A percentile compares a stretch with the other conserved stretches of the same genome.
Conservation (phyloP, 176 grass and related monocot genomes). For the Pontederia crassipes region DNA sequence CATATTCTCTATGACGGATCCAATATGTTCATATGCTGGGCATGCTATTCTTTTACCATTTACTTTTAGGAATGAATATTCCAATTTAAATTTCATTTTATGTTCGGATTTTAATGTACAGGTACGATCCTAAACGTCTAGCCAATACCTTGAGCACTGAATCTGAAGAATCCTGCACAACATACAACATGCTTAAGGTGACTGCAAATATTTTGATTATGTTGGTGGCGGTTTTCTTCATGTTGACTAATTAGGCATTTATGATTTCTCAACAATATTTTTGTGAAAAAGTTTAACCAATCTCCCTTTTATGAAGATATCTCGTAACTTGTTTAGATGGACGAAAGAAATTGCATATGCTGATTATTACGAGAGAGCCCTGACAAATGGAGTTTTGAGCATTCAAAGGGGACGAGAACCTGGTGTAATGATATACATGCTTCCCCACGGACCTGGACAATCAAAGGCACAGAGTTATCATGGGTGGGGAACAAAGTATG, state of each 20-base stretch:
- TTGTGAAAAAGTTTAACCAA: neutral
- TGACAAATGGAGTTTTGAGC: slow-evolving; percentile 82
- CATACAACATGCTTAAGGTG: slow-evolving; percentile 99
- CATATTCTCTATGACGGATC: too few species aligned
- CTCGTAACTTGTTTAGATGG: slow-evolving; percentile 87
- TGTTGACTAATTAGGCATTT: neutral
- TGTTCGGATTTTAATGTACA: slow-evolving; percentile 10
- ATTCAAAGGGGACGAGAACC: slow-evolving; percentile 92
- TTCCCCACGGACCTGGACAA: slow-evolving; percentile 62
- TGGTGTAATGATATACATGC: slow-evolving; percentile 97
- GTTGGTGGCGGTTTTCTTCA: neutral
- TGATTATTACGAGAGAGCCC: slow-evolving; percentile 82
- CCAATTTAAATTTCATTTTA: neutral
- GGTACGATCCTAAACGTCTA: slow-evolving; percentile 70
- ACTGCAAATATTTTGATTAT: too few species aligned
- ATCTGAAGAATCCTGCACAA: slow-evolving; percentile 85
- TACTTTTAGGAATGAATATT: neutral
- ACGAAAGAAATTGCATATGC: slow-evolving; percentile 66
- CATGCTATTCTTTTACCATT: neutral
- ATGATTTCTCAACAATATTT: neutral
- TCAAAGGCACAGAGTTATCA: slow-evolving; percentile 77
- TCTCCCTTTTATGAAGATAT: slow-evolving; percentile 37
- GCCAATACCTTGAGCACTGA: slow-evolving; percentile 53
- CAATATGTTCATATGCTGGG: neutral
- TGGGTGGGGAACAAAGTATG: slow-evolving; percentile 60